Evolutionary conservation across 1,284 basidiomycete genomes (phyloP), one percentile per base, ranked within the genome.

Genomic region (Inonotus obliquus): DNA sequence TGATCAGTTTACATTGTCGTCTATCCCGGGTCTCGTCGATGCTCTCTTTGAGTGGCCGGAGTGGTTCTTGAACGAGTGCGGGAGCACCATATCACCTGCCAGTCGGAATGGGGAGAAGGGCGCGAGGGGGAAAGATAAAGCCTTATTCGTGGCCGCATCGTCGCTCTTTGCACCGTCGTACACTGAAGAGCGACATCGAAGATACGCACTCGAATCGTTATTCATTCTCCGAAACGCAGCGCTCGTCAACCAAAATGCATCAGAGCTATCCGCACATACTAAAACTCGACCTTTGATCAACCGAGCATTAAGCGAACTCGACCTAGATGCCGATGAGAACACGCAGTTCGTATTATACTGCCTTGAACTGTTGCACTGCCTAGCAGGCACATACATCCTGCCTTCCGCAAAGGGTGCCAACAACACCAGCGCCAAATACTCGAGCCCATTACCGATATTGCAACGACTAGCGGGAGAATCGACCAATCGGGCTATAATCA

Each of bases 31-130:
- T 3, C 76, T 94, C 41, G 82, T 87, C 27, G 89, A 93, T 67
- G 87, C 85, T 5, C 77, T 95, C 19, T 87, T 92, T 67, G 86
- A 89, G 67, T 89, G 89, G 86, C 87, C 92, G 11, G 83, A 88
- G 66, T 91, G 88, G 88, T 91, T 66, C 52, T 59, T 71, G 25
- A 63, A 66, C 25, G 62, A 66, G 56, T 66, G 63, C 54, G 59
- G 53, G 9, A 53, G 48, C 37, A 41, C 23, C 7, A 21, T 19
- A 57, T 44, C 59, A 51, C n/a, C n/a, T n/a, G n/a, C n/a, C n/a
- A n/a, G n/a, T 58, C 49, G 4, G 35, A 27, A 21, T 13, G 49
- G 19, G 85, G 84, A n/a, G 7, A 75, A 79, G 68, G 76, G 78
- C 63, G 71, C 74, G 37, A 49, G 49, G 25, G 23, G 38, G 7